These are phyloP conservation scores for Fusarium sterilihyphosum DNA, from an alignment of 2,329 filamentous ascomycete species.

Conservation along the genomic window DNA sequence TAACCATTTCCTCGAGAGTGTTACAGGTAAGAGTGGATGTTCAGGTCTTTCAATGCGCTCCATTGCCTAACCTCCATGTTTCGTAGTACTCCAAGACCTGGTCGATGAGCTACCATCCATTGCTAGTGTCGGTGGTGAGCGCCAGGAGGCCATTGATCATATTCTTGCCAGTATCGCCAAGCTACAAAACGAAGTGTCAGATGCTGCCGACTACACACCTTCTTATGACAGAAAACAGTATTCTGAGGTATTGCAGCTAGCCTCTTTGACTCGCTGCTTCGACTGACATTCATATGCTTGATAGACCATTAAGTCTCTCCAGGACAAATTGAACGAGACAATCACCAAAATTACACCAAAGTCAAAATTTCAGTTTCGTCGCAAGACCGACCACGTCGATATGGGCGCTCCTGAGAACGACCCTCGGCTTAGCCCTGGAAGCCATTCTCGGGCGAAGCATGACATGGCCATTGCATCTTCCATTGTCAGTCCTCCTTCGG, in stretches of 20 bases:
- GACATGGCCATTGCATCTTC: slow-evolving; percentile 9
- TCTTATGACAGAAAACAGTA: slow-evolving; percentile 92
- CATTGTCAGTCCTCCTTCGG: not conserved
- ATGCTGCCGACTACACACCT: slow-evolving; percentile 83
- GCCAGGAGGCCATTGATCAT: slow-evolving; percentile 82
- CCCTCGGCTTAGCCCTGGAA: slow-evolving; percentile 53
- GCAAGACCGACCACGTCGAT: slow-evolving; percentile 50
- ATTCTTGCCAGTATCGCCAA: slow-evolving; percentile 82
- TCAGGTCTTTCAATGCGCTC: not conserved
- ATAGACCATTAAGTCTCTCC: slow-evolving; percentile 81
- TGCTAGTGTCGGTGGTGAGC: slow-evolving; percentile 73
- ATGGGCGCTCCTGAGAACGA: slow-evolving; percentile 57
- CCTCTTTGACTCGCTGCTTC: not conserved
- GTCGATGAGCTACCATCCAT: slow-evolving; percentile 75
- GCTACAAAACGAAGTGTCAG: slow-evolving; percentile 84
- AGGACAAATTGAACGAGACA: slow-evolving; percentile 79
- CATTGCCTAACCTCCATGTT: slow-evolving; percentile 2
- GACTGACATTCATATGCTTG: not conserved
- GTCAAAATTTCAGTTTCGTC: slow-evolving; percentile 84
- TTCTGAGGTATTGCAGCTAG: slow-evolving; percentile 66
- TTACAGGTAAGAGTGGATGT: slow-evolving; percentile 65
- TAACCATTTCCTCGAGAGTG: slow-evolving; percentile 81
- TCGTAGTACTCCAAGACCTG: slow-evolving; percentile 76
- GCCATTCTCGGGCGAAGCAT: slow-evolving; percentile 45
- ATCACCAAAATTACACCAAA: slow-evolving; percentile 76